phyloP scores from a whole-genome alignment of 2,329 filamentous ascomycete genomes.

The Blumeria graminis region DNA sequence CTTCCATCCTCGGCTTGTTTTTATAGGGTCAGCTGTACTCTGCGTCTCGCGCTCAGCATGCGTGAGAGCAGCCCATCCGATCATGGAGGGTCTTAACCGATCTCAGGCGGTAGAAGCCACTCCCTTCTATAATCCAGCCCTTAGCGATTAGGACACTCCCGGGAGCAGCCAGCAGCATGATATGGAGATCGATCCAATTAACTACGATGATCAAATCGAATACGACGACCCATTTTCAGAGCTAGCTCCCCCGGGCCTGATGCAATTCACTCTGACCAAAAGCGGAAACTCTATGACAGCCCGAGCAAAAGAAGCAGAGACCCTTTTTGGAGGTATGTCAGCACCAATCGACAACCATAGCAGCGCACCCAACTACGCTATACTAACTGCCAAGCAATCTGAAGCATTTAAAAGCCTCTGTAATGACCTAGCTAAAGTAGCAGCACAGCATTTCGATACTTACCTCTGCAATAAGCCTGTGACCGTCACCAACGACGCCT shows the following conservation, averaged over 20 bases:
- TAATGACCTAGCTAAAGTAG: background rate
- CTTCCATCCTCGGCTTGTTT: no score
- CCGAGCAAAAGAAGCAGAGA: background rate
- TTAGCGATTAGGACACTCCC: no score
- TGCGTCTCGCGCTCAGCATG: no score
- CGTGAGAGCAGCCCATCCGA: no score
- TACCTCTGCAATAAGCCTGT: background rate
- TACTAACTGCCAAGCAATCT: background rate
- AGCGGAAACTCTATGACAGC: background rate
- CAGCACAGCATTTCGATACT: background rate
- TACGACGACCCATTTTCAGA: background rate
- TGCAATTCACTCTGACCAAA: background rate
- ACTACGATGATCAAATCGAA: no score
- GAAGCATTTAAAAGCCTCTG: background rate
- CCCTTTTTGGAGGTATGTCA: background rate
- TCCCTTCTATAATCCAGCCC: no score
- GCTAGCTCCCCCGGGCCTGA: background rate
- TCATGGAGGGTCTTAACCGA: no score
- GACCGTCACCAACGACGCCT: background rate
- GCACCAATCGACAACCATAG: background rate
- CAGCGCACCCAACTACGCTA: background rate
- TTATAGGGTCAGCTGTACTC: no score
- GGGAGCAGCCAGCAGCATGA: no score
- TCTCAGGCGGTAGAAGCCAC: no score
- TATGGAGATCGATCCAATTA: no score